phyloP scores from a whole-genome alignment of 129 eudicot species.

The Tagetes erecta region DNA sequence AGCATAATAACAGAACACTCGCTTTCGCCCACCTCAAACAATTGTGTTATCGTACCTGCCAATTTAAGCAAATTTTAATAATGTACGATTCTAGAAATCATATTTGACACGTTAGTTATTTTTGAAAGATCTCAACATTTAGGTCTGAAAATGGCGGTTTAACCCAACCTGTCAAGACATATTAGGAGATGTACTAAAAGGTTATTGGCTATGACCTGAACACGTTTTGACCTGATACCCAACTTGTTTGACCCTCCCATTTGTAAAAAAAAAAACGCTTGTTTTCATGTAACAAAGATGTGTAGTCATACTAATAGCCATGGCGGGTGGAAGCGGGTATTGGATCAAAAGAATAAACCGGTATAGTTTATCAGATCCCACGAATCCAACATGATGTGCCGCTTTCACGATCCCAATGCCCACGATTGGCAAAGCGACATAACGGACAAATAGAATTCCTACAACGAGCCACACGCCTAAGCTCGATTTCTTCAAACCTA shows the following conservation, averaged over 20 bases:
- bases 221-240: not conserved
- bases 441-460: conserved; percentile 56
- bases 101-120: not conserved
- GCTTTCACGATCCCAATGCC: conserved; percentile 54
- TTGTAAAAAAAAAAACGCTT: too few species aligned
- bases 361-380: conserved; percentile 57
- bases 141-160: not conserved
- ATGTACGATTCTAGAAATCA: not conserved
- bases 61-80: not conserved
- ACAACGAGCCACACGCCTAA: conserved; percentile 39
- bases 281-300: not conserved
- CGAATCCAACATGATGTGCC: conserved; percentile 50
- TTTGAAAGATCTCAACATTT: not conserved
- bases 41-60: conserved; percentile 67
- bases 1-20: conserved; percentile 67
- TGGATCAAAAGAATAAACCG: conserved; percentile 70
- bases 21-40: conserved; percentile 54
- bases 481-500: conserved; percentile 53
- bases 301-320: conserved; percentile 55
- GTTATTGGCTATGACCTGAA: not conserved
- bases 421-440: conserved; percentile 46
- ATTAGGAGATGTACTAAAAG: not conserved
- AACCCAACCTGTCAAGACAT: not conserved
- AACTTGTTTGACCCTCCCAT: not conserved
- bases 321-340: conserved; percentile 70